phyloP scores from a whole-genome alignment of 1,284 basidiomycete species.

The Stygiomarasmius scandens region DNA sequence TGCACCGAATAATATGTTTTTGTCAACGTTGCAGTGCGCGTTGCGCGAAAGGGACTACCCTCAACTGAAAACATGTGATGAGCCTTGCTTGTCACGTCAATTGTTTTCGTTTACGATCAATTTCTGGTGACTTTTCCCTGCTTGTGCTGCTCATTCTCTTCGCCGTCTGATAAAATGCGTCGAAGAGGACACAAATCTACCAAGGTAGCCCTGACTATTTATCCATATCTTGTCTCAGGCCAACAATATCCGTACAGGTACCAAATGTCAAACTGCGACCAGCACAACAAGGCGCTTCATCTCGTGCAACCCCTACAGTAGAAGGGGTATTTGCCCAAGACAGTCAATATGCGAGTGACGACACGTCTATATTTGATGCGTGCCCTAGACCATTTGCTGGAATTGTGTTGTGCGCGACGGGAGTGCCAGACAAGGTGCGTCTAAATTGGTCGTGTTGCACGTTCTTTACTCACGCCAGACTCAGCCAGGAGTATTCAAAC shows the following conservation, averaged over 20 bases:
- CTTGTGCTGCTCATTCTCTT: not conserved
- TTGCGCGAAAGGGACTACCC: no score
- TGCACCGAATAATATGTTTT: no score
- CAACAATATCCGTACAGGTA: constrained; percentile 44
- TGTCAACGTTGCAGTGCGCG: no score
- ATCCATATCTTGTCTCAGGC: not conserved
- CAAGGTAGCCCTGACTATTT: constrained; percentile 36
- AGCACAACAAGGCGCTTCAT: constrained; percentile 42
- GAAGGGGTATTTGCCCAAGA: constrained; percentile 39
- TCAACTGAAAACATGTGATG: no score
- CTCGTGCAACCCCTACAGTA: constrained; percentile 22
- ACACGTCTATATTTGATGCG: constrained; percentile 45
- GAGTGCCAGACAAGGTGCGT: constrained; percentile 67
- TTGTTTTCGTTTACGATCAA: no score
- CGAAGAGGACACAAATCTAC: constrained; percentile 38
- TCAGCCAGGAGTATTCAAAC: constrained; percentile 68
- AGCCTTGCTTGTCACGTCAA: no score
- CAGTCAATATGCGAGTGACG: constrained; percentile 44
- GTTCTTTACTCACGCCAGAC: not conserved
- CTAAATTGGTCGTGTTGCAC: not conserved
- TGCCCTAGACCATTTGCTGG: constrained; percentile 70
- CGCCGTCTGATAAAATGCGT: constrained; percentile 6
- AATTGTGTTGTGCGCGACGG: constrained; percentile 72
- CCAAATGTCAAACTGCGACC: constrained; percentile 78
- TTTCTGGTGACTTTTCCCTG: not conserved